Conservation (phyloP, 495 filamentous ascomycete genomes). For the Penicillium chermesinum region DNA sequence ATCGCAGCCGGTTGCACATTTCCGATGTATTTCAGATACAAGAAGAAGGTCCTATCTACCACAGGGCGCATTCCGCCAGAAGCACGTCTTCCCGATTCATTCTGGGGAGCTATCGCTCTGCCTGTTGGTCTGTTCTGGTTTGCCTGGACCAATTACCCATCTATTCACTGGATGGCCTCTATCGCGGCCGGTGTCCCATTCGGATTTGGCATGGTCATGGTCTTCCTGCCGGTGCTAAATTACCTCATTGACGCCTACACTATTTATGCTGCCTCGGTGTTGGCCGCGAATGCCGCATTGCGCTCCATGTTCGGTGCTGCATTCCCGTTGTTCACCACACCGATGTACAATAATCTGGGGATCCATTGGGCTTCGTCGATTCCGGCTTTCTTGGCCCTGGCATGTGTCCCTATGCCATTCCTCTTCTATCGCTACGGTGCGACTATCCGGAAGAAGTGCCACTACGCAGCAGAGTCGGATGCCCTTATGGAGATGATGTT, state of each 20-base stretch:
- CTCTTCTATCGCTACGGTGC: slow-evolving; percentile 62
- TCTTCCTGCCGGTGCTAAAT: slow-evolving; percentile 57
- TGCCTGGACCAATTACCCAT: slow-evolving; percentile 51
- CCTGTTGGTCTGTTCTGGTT: slow-evolving; percentile 45
- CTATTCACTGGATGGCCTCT: slow-evolving; percentile 53
- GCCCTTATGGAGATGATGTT: slow-evolving; percentile 7
- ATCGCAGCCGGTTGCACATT: slow-evolving; percentile 32
- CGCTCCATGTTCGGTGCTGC: slow-evolving; percentile 55
- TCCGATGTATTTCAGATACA: slow-evolving; percentile 2
- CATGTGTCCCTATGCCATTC: slow-evolving; percentile 52
- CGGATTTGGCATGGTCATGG: slow-evolving; percentile 54
- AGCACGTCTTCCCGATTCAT: slow-evolving; percentile 12
- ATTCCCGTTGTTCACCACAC: slow-evolving; percentile 64
- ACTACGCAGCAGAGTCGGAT: slow-evolving; percentile 58
- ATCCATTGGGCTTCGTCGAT: slow-evolving; percentile 62
- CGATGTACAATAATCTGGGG: slow-evolving; percentile 61
- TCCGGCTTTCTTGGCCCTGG: slow-evolving; percentile 25
- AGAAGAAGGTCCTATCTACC: not conserved
- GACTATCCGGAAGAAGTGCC: slow-evolving; percentile 54
- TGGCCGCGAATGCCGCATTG: slow-evolving; percentile 60
- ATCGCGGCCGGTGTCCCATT: slow-evolving; percentile 54
- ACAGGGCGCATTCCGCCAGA: slow-evolving; percentile 7
- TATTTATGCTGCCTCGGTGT: slow-evolving; percentile 61
- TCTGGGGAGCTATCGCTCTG: slow-evolving; percentile 16
- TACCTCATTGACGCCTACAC: slow-evolving; percentile 66